These are phyloP conservation scores for Poa pratensis DNA, from an alignment of 176 grass and related monocot genomes.

Conservation along the genomic window DNA sequence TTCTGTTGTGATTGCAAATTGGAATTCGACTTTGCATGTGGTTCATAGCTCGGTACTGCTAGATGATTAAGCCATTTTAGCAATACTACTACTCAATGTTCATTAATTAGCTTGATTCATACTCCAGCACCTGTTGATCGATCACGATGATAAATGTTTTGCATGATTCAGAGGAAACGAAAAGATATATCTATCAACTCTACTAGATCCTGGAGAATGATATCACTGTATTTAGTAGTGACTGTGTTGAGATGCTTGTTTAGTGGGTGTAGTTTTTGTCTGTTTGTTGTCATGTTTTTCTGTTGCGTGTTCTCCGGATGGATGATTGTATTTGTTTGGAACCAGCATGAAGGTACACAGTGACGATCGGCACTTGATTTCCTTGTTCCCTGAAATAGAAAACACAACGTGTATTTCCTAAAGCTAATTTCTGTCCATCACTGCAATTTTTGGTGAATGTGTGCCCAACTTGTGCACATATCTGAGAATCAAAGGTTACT, in stretches of 20 bases:
- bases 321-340: conserved; percentile 17
- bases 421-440: neutral
- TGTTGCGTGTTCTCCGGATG: conserved; percentile 20
- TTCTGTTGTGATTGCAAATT: conserved; percentile 46
- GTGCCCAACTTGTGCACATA: neutral
- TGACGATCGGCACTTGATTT: neutral
- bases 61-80: conserved; percentile 9
- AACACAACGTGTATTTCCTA: neutral
- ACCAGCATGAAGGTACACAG: neutral
- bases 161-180: conserved; percentile 5
- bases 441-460: neutral
- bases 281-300: conserved; percentile 33
- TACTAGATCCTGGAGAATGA: neutral
- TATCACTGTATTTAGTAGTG: neutral
- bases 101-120: conserved; percentile 13
- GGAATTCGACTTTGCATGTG: conserved; percentile 45
- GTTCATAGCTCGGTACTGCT: conserved; percentile 2
- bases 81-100: neutral
- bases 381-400: neutral
- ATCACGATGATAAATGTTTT: neutral
- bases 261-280: conserved; percentile 24
- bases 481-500: neutral
- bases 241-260: conserved; percentile 32
- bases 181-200: neutral
- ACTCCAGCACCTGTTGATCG: neutral